Base-by-base conservation (phyloP, 2,329 filamentous ascomycete genomes). In the Elsinoe ampelina region DNA sequence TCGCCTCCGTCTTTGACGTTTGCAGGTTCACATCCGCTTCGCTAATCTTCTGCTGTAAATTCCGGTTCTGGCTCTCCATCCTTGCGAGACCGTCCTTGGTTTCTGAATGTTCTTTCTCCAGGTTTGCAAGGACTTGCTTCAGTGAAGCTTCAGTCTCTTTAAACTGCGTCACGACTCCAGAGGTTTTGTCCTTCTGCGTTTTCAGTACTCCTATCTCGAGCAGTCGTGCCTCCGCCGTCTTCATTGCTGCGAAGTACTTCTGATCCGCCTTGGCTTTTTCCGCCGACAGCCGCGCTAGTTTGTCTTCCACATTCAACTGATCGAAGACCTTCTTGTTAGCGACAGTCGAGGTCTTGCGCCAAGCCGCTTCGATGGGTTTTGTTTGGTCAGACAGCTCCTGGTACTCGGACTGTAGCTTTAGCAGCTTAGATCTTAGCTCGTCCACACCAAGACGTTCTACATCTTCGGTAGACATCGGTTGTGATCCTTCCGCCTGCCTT, bases 231-330 rank as follows among this genome's bases (percentile, higher is more conserved):
- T 97, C 92, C 67, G 92, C 95, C 63, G 91, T 86, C 69, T 95
- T 96, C 78, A 95, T 90, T 7, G 91, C 89, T 1, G 88, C 89
- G 70, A 97, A 97, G 69, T 95, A 98, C 72, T 97, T 97, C 67
- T 97, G 92, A 66, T 98, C 93, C 1, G 92, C 92, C 71, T 96
- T 97, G 62, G 86, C 84, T 75, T 98, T 98, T 72, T 98, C 90
- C 0, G 89, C 88, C 39, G 82, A 82, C 17, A 95, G 74, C 20
- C 87, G 77, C 15, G 82, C 75, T 36, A 92, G 77, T 60, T 86
- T 87, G 57, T 95, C 90, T 72, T 97, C 91, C 67, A 89, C 75
- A 3, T 80, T 77, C 5, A 78, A 75, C 54, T 87, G 83, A 60
- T 95, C 90, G 64, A 86, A 80, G 34, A 95, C 83, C 71, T 95